Conservation (phyloP, 129 eudicot genomes). For the Pseudognaphalium luteoalbum region DNA sequence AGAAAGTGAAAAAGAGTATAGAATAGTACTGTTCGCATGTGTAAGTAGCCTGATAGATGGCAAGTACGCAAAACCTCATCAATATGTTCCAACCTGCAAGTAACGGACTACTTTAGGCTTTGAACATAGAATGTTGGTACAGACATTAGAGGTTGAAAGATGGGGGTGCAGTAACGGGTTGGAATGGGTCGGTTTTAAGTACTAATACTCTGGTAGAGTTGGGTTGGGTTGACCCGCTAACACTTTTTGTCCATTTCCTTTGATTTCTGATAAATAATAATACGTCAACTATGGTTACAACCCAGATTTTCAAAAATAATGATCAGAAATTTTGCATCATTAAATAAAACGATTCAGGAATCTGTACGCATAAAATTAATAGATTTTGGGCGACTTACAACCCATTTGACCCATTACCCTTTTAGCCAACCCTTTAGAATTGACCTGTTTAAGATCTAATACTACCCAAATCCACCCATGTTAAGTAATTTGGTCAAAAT, state of each 20-base stretch:
- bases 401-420: not conserved
- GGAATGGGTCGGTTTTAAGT: not conserved
- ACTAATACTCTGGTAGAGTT: not conserved
- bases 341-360: not conserved
- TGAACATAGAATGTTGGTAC: not conserved
- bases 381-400: not conserved
- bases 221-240: not conserved
- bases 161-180: constrained; percentile 3
- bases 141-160: not conserved
- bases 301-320: not conserved
- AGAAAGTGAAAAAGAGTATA: not conserved
- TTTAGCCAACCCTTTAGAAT: not conserved
- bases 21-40: constrained; percentile 54
- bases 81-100: constrained; percentile 76
- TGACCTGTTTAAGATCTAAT: not conserved
- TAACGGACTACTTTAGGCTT: not conserved
- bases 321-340: not conserved
- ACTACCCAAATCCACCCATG: not conserved
- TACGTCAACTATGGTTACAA: not conserved
- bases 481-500: not conserved
- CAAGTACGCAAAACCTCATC: constrained; percentile 78
- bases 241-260: not conserved
- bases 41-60: constrained; percentile 76
- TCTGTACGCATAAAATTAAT: not conserved
- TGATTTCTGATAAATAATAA: not conserved